A percentile compares a stretch with the other conserved stretches of the same genome.
Evolutionary conservation across 345 rosid species (phyloP).

Genomic region (Brassica rapa): DNA sequence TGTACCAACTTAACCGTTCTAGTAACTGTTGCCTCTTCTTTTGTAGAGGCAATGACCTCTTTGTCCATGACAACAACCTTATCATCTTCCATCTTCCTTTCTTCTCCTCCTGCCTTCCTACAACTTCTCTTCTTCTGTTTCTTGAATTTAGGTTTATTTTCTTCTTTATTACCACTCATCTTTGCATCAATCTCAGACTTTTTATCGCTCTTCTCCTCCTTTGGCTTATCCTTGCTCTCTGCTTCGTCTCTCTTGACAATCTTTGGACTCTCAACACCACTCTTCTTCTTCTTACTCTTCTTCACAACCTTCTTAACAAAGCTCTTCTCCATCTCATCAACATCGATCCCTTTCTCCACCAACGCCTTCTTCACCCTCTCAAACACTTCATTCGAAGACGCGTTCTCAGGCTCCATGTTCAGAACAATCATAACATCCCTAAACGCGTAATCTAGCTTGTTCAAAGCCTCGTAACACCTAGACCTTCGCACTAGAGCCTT

Average conservation of each 20-base stretch:
- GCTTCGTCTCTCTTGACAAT: slow-evolving; percentile 5
- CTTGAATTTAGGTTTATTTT: slow-evolving; percentile 25
- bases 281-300: slow-evolving; percentile 61
- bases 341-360: slow-evolving; percentile 63
- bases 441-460: slow-evolving; percentile 79
- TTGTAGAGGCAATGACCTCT: slow-evolving; percentile 51
- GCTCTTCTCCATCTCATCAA: slow-evolving; percentile 64
- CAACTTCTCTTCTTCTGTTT: slow-evolving; percentile 45
- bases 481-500: slow-evolving; percentile 86
- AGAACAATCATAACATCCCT: slow-evolving; percentile 81
- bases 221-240: not conserved
- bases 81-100: slow-evolving; percentile 49
- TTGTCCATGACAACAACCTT: slow-evolving; percentile 57
- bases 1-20: slow-evolving; percentile 81
- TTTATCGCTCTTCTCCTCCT: slow-evolving; percentile 16
- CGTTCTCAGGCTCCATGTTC: slow-evolving; percentile 80
- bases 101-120: slow-evolving; percentile 34
- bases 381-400: slow-evolving; percentile 63
- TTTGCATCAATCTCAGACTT: slow-evolving; percentile 33
- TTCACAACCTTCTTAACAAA: slow-evolving; percentile 60
- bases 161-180: not conserved
- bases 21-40: slow-evolving; percentile 50
- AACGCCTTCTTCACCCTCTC: slow-evolving; percentile 68
- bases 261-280: slow-evolving; percentile 40
- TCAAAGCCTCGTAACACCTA: slow-evolving; percentile 81